These are phyloP conservation scores for Zasmidium citrigriseum DNA, from an alignment of 2,329 filamentous ascomycete species.

Conservation along the genomic window DNA sequence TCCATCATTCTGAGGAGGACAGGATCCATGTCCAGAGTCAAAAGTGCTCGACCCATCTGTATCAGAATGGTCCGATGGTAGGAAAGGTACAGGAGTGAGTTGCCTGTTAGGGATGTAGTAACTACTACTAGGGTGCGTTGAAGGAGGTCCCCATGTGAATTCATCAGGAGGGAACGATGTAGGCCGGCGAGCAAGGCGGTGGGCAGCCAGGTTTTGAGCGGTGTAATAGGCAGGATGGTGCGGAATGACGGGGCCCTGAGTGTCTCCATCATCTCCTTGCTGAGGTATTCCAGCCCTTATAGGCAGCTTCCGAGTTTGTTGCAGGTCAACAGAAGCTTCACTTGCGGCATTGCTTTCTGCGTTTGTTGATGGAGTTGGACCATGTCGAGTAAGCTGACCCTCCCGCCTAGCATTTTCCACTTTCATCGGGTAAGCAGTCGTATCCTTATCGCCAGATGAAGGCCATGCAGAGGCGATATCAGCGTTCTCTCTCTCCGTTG, in stretches of 20 bases:
- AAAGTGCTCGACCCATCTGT: slow-evolving; percentile 36
- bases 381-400: too few species aligned
- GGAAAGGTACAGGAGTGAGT: slow-evolving; percentile 20
- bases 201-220: slow-evolving; percentile 28
- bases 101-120: slow-evolving; percentile 26
- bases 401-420: too few species aligned
- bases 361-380: too few species aligned
- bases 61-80: slow-evolving; percentile 31
- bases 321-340: too few species aligned
- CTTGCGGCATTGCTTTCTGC: too few species aligned
- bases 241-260: slow-evolving; percentile 29
- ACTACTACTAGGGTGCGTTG: slow-evolving; percentile 13
- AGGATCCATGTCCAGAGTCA: too few species aligned
- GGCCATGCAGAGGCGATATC: neutral
- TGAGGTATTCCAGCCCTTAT: slow-evolving; percentile 22
- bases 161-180: slow-evolving; percentile 28
- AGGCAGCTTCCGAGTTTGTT: slow-evolving; percentile 21
- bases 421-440: too few species aligned
- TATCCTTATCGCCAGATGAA: too few species aligned
- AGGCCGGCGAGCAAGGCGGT: slow-evolving; percentile 24
- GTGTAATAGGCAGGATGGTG: slow-evolving; percentile 25
- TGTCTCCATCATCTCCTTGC: slow-evolving; percentile 29
- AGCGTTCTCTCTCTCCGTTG: neutral
- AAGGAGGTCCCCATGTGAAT: slow-evolving; percentile 28
- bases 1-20: too few species aligned